Base-by-base conservation (phyloP, 2,329 filamentous ascomycete genomes). In the Aureobasidium sp. region DNA sequence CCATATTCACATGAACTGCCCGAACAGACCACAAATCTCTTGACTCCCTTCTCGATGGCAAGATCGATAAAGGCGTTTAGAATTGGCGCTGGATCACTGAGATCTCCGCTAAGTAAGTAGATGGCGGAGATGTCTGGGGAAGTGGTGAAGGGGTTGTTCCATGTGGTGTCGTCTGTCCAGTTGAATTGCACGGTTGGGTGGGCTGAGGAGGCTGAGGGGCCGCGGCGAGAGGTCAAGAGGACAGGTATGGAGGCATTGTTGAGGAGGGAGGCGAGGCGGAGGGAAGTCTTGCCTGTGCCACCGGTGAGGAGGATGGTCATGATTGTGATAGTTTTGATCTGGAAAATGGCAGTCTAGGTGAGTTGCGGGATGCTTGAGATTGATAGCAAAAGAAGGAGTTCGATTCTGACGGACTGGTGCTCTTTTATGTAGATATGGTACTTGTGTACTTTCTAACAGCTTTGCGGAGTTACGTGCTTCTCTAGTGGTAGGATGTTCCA, bases 261-360 rank as follows among this genome's bases (percentile, higher is more conserved):
- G 7, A 50, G 33, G 2, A 61, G 23, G 15, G 42, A 27, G 11
- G 56, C 56, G 15, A 50, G 42, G 3, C 33, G 42, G 1, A 40
- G 10, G 43, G 56, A 50, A 7, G 43, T 61, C 11, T 61, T 61
- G n/a, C 56, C 56, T 29, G 56, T 61, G 56, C 43, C 56, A 31
- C 56, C 56, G 9, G 56, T 61, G 56, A 61, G 43, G 31, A 61
- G 56, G 56, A 61, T 61, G 16, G 43, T 38, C 56, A 61, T 61
- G 18, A 8, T 54, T 54, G 7, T 36, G 31, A 16, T 45, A n/a
- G 42, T 47, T 25, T 25, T 27, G 43, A 25, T 47, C 10, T 47
- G 23, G 6, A 23, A 45, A n/a, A n/a, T n/a, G n/a, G n/a, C n/a
- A n/a, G n/a, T n/a, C n/a, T n/a, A n/a, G n/a, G n/a, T n/a, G n/a